Evolutionary conservation across 2,329 filamentous ascomycete species (phyloP), one percentile per base, ranked within the genome.

Genomic region (Xylariomycetidae sp.): DNA sequence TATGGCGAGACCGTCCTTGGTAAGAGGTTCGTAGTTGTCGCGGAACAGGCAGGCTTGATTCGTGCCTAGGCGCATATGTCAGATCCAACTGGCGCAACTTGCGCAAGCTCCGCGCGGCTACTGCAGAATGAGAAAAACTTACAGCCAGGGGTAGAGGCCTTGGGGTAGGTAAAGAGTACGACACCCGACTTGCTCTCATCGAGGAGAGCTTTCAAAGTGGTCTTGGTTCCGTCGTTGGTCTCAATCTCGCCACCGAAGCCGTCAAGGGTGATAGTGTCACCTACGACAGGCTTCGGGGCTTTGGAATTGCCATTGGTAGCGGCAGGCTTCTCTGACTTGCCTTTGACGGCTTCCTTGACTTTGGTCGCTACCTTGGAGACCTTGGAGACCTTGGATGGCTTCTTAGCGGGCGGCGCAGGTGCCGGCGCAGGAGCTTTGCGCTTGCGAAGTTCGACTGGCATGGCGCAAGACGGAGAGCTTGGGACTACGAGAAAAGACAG

Each of bases 81-180:
- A 40, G 28, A 40, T 50, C 33, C 49, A 45, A 41, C 13, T 16
- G 20, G 26, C 9, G 25, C n/a, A n/a, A n/a, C n/a, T n/a, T n/a
- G n/a, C n/a, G n/a, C n/a, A n/a, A n/a, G n/a, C n/a, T n/a, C n/a
- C n/a, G n/a, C n/a, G n/a, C n/a, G n/a, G n/a, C n/a, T n/a, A n/a
- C n/a, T n/a, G n/a, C n/a, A n/a, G n/a, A n/a, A n/a, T n/a, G 11
- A 5, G 14, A 37, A n/a, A 36, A 58, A 67, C 87, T 77, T 79
- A 95, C 90, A 97, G 43, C 90, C 90, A 23, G 88, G 87, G 15
- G 92, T 98, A 17, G 85, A 92, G 10, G 92, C 92, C 66, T 85
- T 94, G 38, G 92, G 92, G 57, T 97, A 97, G 19, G 89, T 96
- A 62, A 98, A 96, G 18, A 97, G 67, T 20, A 95, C 87, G 27